These are phyloP conservation scores for Fusarium illudens DNA, from an alignment of 2,329 filamentous ascomycete species.

Conservation along the genomic window DNA sequence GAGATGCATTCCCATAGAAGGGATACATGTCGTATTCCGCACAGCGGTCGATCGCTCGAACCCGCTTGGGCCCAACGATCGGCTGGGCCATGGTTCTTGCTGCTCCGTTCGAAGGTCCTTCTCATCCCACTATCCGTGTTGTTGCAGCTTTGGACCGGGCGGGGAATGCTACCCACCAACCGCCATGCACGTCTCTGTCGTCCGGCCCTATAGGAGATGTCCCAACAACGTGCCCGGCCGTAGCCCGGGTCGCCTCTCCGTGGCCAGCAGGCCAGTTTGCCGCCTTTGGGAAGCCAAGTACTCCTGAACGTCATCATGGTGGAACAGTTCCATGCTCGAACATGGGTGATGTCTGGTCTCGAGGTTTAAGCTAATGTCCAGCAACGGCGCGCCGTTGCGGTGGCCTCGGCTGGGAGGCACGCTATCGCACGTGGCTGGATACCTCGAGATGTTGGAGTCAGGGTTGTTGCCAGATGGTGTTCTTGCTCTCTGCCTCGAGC, in stretches of 20 bases:
- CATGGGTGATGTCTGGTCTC: constrained; percentile 14
- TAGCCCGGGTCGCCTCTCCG: neutral
- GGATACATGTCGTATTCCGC: constrained; percentile 4
- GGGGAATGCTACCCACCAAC: constrained; percentile 11
- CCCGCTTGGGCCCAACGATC: constrained; percentile 15
- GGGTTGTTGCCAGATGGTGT: constrained; percentile 14
- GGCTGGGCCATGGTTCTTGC: constrained; percentile 10
- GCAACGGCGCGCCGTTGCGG: constrained; percentile 21
- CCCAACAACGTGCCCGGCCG: constrained; percentile 22
- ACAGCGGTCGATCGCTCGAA: neutral
- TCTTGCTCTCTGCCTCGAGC: constrained; percentile 4
- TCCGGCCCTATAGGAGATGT: constrained; percentile 8
- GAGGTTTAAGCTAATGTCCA: constrained; percentile 19
- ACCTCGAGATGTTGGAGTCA: neutral
- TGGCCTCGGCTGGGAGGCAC: constrained; percentile 15
- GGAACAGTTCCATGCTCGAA: constrained; percentile 17
- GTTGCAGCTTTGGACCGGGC: constrained; percentile 21
- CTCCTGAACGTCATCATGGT: constrained; percentile 18
- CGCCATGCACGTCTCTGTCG: constrained; percentile 20
- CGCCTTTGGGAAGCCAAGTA: constrained; percentile 9
- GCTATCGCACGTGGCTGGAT: constrained; percentile 29
- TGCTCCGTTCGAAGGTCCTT: constrained; percentile 1
- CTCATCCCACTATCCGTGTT: constrained; percentile 8
- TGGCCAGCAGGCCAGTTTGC: constrained; percentile 8
- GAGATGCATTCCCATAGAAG: constrained; percentile 8